A percentile compares a stretch with the other conserved stretches of the same genome.
Evolutionary conservation across 768 basidiomycete genomes (phyloP).

Genomic region (Macrolepiota fuliginosa): DNA sequence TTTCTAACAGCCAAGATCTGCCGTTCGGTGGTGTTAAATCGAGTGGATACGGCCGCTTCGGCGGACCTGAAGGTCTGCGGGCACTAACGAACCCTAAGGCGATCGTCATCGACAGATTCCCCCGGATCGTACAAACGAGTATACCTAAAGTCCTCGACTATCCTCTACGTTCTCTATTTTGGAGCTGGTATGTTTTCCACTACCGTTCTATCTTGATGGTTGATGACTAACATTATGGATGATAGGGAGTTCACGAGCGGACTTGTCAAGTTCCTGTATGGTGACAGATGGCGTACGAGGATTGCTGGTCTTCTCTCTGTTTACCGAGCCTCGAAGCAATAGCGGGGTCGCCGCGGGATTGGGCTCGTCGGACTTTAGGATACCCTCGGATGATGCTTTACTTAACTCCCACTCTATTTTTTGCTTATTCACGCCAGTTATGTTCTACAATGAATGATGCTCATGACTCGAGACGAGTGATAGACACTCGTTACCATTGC

Average conservation of each 20-base stretch:
- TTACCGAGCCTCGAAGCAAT: constrained; percentile 33
- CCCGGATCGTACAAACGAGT: constrained; percentile 74
- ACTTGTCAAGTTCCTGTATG: constrained; percentile 51
- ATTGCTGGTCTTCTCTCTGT: constrained; percentile 41
- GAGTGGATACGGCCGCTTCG: constrained; percentile 93
- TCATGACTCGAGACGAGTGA: neutral
- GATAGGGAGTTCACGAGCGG: constrained; percentile 49
- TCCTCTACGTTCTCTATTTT: constrained; percentile 68
- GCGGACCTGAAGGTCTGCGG: constrained; percentile 92
- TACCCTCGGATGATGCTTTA: neutral
- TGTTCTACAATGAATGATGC: neutral
- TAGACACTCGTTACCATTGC: constrained; percentile 1
- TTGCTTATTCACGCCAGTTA: neutral
- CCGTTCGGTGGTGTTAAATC: constrained; percentile 94
- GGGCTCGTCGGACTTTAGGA: neutral
- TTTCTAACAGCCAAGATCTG: constrained; percentile 65
- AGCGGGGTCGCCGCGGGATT: neutral
- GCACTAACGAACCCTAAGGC: constrained; percentile 87
- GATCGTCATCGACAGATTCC: constrained; percentile 84
- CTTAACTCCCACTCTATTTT: neutral
- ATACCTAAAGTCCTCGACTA: constrained; percentile 89
- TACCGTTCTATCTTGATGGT: neutral
- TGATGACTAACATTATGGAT: neutral
- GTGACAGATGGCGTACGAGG: constrained; percentile 47
- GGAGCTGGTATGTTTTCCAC: constrained; percentile 63